phyloP scores from a whole-genome alignment of 306 rosid species.

The Medicago lupulina region DNA sequence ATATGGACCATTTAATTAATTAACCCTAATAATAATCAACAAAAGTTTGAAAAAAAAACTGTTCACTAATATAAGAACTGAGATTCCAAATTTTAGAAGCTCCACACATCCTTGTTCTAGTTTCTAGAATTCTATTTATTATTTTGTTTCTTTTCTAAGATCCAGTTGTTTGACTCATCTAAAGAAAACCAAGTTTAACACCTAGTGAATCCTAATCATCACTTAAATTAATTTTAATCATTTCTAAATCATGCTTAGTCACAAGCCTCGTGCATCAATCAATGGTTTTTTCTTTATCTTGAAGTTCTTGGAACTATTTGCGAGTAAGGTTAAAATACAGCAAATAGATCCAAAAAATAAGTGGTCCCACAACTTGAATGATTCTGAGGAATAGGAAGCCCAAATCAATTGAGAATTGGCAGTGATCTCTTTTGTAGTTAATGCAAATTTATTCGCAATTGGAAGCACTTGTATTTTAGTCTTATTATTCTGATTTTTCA shows the following conservation, averaged over 20 bases:
- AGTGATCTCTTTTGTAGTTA: conserved; percentile 58
- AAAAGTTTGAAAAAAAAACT: too few species aligned
- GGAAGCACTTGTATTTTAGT: conserved; percentile 42
- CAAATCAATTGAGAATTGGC: conserved; percentile 65
- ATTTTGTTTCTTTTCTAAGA: neutral
- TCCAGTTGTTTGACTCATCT: conserved; percentile 26
- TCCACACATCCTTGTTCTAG: neutral
- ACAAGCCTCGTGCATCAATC: conserved; percentile 45
- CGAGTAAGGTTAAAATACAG: conserved; percentile 52
- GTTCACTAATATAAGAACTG: conserved; percentile 22
- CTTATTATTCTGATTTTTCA: conserved; percentile 51
- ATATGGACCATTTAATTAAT: too few species aligned
- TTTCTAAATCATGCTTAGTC: conserved; percentile 30
- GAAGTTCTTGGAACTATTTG: conserved; percentile 45
- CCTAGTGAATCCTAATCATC: conserved; percentile 38
- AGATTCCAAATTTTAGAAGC: conserved; percentile 39
- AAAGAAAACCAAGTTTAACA: conserved; percentile 24
- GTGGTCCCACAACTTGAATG: conserved; percentile 67
- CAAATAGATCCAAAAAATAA: conserved; percentile 56
- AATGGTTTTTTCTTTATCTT: conserved; percentile 40
- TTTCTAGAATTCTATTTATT: neutral
- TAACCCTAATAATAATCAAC: too few species aligned
- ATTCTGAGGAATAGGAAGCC: conserved; percentile 65
- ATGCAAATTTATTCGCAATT: conserved; percentile 38
- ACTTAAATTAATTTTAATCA: conserved; percentile 10